phyloP scores from a whole-genome alignment of 1,284 basidiomycete genomes.

The Binderoboletus segoi region DNA sequence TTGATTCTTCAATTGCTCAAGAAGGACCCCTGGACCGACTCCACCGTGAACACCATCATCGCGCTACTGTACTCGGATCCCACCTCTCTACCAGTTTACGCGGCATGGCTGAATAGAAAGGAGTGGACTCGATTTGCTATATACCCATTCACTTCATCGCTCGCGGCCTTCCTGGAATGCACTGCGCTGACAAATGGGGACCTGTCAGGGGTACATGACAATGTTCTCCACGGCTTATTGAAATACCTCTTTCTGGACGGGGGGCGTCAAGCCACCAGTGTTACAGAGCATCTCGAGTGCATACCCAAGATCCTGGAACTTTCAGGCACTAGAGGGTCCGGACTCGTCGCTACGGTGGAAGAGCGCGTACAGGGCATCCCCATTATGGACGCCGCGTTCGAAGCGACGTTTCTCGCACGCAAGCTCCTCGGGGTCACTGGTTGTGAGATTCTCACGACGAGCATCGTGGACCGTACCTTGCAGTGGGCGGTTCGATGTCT shows the following conservation, averaged over 20 bases:
- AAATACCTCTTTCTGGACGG: conserved; percentile 14
- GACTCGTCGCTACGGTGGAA: conserved; percentile 18
- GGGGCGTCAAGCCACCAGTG: background rate
- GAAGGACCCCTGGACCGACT: conserved; percentile 42
- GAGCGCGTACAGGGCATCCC: conserved; percentile 18
- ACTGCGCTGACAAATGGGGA: conserved; percentile 7
- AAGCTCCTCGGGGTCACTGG: conserved; percentile 22
- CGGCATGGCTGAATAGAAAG: conserved; percentile 36
- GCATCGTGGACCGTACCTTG: conserved; percentile 48
- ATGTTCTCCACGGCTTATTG: conserved; percentile 17
- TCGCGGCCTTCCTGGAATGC: conserved; percentile 32
- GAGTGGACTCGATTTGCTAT: conserved; percentile 16
- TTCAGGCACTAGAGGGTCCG: conserved; percentile 10
- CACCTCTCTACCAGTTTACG: conserved; percentile 17
- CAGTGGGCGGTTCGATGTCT: conserved; percentile 52
- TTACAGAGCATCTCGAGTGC: conserved; percentile 15
- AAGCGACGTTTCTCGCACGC: conserved; percentile 35
- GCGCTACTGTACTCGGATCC: conserved; percentile 45
- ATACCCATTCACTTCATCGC: conserved; percentile 11
- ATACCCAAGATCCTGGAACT: conserved; percentile 23
- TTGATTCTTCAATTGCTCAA: conserved; percentile 39
- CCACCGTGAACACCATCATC: conserved; percentile 43
- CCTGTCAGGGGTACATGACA: conserved; percentile 21
- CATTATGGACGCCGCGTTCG: conserved; percentile 20
- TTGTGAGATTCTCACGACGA: conserved; percentile 32